Conservation (phyloP, 176 grass and related monocot genomes). For the Bolboschoenus planiculmis region DNA sequence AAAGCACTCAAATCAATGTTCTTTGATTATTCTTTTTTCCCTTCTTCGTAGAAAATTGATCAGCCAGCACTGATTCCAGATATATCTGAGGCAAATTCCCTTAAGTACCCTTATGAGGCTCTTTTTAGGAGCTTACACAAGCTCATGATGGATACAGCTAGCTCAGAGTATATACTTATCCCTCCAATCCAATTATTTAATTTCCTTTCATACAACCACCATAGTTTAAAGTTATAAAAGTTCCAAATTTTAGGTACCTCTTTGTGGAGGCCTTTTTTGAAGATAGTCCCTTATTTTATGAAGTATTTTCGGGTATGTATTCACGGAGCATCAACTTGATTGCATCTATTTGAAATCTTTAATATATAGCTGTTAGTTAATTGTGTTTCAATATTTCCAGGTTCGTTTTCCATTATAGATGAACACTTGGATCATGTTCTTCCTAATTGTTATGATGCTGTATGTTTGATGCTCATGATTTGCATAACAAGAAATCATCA, state of each 20-base stretch:
- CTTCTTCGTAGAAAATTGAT: constrained; percentile 62
- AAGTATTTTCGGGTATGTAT: constrained; percentile 62
- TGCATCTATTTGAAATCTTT: constrained; percentile 5
- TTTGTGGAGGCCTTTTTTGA: constrained; percentile 75
- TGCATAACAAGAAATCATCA: constrained; percentile 77
- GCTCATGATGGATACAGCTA: constrained; percentile 90
- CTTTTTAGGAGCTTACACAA: constrained; percentile 89
- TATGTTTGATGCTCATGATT: constrained; percentile 91
- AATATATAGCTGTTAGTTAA: constrained; percentile 6
- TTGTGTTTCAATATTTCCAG: constrained; percentile 39
- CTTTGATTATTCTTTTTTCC: constrained; percentile 5
- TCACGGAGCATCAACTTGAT: not conserved
- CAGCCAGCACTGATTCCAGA: constrained; percentile 68
- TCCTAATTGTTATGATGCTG: constrained; percentile 60
- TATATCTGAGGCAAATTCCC: constrained; percentile 64
- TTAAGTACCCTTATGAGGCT: constrained; percentile 70
- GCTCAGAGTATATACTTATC: constrained; percentile 60
- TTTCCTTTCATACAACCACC: not conserved
- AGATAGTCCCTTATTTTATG: constrained; percentile 59
- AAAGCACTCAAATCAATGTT: not conserved
- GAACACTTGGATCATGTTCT: constrained; percentile 59
- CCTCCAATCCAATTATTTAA: not conserved
- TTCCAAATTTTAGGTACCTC: constrained; percentile 47
- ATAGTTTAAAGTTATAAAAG: not conserved
- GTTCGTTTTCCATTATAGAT: constrained; percentile 72